Conservation (phyloP, 2,329 filamentous ascomycete species). For the Colletotrichum sp. region DNA sequence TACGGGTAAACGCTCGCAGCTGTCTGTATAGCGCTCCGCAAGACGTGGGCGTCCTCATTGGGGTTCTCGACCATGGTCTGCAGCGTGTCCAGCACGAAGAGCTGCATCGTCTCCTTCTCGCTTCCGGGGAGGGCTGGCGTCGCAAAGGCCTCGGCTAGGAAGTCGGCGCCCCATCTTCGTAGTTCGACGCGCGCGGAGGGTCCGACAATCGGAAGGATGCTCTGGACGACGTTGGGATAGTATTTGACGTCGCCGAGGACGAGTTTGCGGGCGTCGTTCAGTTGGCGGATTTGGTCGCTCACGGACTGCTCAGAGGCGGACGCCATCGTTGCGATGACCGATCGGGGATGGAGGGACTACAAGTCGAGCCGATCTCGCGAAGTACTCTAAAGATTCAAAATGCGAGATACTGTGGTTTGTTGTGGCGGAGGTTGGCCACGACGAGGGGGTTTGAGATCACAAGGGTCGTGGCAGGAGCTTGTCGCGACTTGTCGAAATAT, state of each 20-base stretch:
- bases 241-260: conserved; percentile 86
- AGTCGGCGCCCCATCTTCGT: conserved; percentile 94
- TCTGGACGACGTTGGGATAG: conserved; percentile 90
- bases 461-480: conserved; percentile 6
- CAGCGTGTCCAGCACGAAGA: conserved; percentile 80
- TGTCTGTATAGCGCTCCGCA: conserved; percentile 87
- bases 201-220: conserved; percentile 89
- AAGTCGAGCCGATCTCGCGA: background rate
- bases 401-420: background rate
- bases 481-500: conserved; percentile 22
- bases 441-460: background rate
- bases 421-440: background rate
- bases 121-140: conserved; percentile 80
- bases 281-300: conserved; percentile 81
- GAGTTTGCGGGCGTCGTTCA: conserved; percentile 88
- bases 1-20: conserved; percentile 93
- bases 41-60: conserved; percentile 78
- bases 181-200: conserved; percentile 77
- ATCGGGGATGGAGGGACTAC: background rate
- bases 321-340: conserved; percentile 51
- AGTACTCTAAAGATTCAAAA: background rate
- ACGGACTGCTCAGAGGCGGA: conserved; percentile 55
- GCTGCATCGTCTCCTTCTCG: conserved; percentile 81
- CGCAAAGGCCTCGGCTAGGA: conserved; percentile 93
- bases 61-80: conserved; percentile 71